Evolutionary conservation across 169 alveolate species (phyloP).

Genomic region (Plasmodium sp.): DNA sequence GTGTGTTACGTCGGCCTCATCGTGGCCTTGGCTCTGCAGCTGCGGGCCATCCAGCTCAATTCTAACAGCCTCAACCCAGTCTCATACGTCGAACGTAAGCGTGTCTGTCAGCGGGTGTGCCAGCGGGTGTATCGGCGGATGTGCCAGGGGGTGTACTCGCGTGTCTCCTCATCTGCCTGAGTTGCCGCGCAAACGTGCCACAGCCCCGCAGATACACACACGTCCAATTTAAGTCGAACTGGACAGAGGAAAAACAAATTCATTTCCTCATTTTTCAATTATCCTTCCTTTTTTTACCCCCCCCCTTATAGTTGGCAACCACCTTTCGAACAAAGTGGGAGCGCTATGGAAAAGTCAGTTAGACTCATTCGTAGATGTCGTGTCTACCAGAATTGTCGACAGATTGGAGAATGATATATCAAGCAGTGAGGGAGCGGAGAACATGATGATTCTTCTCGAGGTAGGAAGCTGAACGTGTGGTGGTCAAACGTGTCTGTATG

Average conservation of each 20-base stretch:
- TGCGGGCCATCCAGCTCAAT: conserved; percentile 46
- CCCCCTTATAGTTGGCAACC: conserved; percentile 48
- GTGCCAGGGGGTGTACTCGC: not conserved
- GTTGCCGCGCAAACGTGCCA: not conserved
- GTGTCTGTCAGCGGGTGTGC: not conserved
- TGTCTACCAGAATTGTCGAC: conserved; percentile 63
- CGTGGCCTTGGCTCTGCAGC: conserved; percentile 18
- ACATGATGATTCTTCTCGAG: conserved; percentile 39
- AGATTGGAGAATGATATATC: conserved; percentile 41
- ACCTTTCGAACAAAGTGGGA: conserved; percentile 23
- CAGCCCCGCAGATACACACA: not conserved
- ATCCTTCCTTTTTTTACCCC: not conserved
- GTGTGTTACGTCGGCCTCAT: conserved; percentile 23
- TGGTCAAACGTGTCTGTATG: not conserved
- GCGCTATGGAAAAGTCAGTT: conserved; percentile 44
- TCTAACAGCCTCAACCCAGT: not conserved
- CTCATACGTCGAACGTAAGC: conserved; percentile 60
- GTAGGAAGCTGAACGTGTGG: not conserved
- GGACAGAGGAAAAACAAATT: not conserved
- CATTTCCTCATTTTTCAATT: not conserved
- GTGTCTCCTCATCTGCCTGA: not conserved
- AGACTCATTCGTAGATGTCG: conserved; percentile 58
- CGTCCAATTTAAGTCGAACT: not conserved
- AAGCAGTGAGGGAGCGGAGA: conserved; percentile 5
- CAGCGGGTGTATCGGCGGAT: not conserved